phyloP scores from a whole-genome alignment of 495 filamentous ascomycete genomes.

The Aspergillus nidulans region DNA sequence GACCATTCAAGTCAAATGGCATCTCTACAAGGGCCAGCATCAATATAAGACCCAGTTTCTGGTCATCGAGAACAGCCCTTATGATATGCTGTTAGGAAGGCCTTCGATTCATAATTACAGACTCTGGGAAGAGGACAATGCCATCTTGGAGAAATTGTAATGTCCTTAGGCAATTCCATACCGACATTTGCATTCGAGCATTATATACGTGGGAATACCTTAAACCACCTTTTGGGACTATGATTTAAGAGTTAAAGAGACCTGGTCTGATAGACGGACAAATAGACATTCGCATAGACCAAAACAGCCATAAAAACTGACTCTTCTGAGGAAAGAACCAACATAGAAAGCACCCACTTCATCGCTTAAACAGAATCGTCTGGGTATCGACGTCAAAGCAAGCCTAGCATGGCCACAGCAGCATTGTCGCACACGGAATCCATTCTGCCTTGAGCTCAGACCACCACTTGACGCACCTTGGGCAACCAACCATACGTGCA shows the following conservation, averaged over 20 bases:
- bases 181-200: no score
- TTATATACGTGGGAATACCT: no score
- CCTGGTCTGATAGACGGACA: no score
- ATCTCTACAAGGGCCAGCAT: background rate
- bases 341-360: no score
- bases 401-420: no score
- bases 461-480: background rate
- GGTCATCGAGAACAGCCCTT: background rate
- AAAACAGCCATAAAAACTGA: no score
- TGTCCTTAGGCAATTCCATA: background rate
- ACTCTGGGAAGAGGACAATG: background rate
- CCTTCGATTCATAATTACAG: background rate
- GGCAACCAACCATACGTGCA: background rate
- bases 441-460: background rate
- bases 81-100: constrained; percentile 3
- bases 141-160: background rate
- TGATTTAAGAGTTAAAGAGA: no score
- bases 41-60: background rate
- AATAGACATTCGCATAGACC: no score
- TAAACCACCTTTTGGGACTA: no score
- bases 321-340: no score
- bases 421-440: background rate
- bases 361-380: no score
- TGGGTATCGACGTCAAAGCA: no score
- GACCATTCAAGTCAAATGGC: background rate